Percentiles rank a stretch among this genome's conserved stretches.
These are phyloP conservation scores for Echium plantagineum DNA, from an alignment of 257 asterid species.

Conservation along the genomic window DNA sequence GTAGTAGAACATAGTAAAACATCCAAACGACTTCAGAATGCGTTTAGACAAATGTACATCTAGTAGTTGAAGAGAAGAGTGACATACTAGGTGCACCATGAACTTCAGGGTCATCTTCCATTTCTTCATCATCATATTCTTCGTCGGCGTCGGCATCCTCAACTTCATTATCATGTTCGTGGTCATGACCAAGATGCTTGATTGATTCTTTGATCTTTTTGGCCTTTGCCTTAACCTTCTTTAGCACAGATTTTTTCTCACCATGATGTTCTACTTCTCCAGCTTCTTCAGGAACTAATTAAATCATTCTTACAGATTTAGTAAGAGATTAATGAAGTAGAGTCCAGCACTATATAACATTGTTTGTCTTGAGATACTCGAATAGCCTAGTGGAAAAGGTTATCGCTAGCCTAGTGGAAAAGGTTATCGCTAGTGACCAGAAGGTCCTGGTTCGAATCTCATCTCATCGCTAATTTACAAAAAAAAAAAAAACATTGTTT, in stretches of 20 bases:
- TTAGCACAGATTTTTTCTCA: conserved; percentile 59
- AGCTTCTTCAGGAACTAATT: conserved; percentile 15
- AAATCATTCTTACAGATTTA: neutral
- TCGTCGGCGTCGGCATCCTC: too few relatives aligned
- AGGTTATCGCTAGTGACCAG: too few relatives aligned
- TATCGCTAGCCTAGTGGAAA: too few relatives aligned
- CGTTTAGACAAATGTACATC: too few relatives aligned
- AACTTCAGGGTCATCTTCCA: conserved; percentile 31
- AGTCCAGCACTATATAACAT: neutral
- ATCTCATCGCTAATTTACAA: too few relatives aligned
- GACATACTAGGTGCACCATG: conserved; percentile 48
- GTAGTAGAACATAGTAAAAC: too few relatives aligned
- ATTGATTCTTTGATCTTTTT: conserved; percentile 57
- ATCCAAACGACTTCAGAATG: too few relatives aligned
- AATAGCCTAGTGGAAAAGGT: too few relatives aligned
- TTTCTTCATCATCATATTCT: conserved; percentile 33
- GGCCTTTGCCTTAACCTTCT: conserved; percentile 68
- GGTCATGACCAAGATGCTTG: conserved; percentile 26
- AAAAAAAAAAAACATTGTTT: too few relatives aligned
- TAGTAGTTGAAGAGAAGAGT: too few relatives aligned
- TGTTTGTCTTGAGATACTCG: too few relatives aligned
- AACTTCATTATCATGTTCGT: conserved; percentile 17
- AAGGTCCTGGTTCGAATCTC: too few relatives aligned
- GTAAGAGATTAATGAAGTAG: neutral
- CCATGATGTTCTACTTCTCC: conserved; percentile 31